Conservation (phyloP, 306 rosid genomes). For the Heteromeles arbutifolia region DNA sequence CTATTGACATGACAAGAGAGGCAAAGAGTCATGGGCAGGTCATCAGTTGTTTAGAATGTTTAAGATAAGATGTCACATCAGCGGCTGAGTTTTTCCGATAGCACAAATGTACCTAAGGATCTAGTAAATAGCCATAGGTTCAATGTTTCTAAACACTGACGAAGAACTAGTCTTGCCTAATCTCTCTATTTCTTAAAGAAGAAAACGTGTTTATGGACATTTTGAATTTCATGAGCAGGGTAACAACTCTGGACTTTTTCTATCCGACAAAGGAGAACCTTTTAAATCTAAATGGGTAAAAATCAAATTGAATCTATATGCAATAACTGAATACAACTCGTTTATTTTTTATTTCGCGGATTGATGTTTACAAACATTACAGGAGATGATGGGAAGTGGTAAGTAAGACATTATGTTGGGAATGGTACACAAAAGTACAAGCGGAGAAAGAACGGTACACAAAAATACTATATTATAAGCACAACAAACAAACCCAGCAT, state of each 20-base stretch:
- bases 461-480: background rate
- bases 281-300: background rate
- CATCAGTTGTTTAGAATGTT: background rate
- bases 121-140: background rate
- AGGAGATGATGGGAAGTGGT: background rate
- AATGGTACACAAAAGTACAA: no score
- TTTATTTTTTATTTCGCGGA: background rate
- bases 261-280: background rate
- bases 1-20: background rate
- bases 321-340: background rate
- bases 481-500: constrained; percentile 1
- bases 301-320: background rate
- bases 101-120: background rate
- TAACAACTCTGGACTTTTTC: background rate
- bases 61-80: background rate
- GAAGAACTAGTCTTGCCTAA: background rate
- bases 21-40: background rate
- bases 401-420: no score
- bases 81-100: background rate
- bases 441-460: background rate
- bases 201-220: background rate
- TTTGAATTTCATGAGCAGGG: background rate
- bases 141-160: background rate
- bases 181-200: background rate
- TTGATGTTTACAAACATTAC: background rate